Conservation (phyloP, 805 yeast genomes). For the Pichia paraexigua region DNA sequence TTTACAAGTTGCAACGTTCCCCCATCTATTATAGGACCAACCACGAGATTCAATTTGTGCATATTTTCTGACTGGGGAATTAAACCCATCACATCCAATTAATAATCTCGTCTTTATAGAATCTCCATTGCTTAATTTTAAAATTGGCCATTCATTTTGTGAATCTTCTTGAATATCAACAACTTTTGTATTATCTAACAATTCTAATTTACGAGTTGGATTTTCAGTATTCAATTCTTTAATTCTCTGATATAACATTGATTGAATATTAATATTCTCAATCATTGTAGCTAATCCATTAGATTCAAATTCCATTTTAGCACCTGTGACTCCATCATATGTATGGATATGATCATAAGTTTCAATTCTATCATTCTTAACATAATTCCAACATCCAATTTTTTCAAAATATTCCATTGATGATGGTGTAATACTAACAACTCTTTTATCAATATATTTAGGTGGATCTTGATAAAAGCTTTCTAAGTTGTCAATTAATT, state of each 20-base stretch:
- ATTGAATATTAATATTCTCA: slow-evolving; percentile 79
- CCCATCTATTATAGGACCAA: slow-evolving; percentile 83
- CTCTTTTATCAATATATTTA: slow-evolving; percentile 62
- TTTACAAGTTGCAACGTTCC: slow-evolving; percentile 85
- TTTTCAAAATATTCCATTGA: slow-evolving; percentile 56
- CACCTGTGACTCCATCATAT: slow-evolving; percentile 73
- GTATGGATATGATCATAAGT: slow-evolving; percentile 77
- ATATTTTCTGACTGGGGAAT: slow-evolving; percentile 81
- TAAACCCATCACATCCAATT: slow-evolving; percentile 93
- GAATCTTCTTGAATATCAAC: slow-evolving; percentile 38
- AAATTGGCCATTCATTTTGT: slow-evolving; percentile 63
- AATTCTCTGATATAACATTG: slow-evolving; percentile 53
- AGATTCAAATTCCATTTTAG: slow-evolving; percentile 65
- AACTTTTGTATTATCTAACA: slow-evolving; percentile 64
- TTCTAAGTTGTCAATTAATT: slow-evolving; percentile 40
- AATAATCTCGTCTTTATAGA: slow-evolving; percentile 60
- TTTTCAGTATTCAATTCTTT: slow-evolving; percentile 31
- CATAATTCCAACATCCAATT: slow-evolving; percentile 71
- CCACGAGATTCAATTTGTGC: slow-evolving; percentile 83
- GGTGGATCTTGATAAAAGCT: slow-evolving; percentile 39
- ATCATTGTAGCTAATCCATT: slow-evolving; percentile 73
- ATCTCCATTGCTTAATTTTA: slow-evolving; percentile 60
- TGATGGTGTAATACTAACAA: slow-evolving; percentile 79
- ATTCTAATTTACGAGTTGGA: slow-evolving; percentile 26
- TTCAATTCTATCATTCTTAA: slow-evolving; percentile 64